Base-by-base conservation (phyloP, 345 rosid genomes). In the Camelina hispida region DNA sequence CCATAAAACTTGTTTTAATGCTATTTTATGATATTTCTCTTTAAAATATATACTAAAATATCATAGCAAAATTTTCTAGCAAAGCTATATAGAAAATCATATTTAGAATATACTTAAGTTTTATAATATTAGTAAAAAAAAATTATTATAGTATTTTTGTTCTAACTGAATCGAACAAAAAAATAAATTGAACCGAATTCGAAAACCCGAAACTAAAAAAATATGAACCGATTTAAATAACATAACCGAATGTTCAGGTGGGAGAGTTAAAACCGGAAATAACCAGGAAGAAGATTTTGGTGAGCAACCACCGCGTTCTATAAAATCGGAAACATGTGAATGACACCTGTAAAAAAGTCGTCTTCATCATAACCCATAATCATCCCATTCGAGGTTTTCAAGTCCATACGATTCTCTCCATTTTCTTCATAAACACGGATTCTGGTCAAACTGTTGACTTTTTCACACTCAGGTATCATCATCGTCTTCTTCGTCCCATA, bases 381-480 rank as follows among this genome's bases (percentile, higher is more conserved):
- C 1, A 7, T 37, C 30, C 30, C 7, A 13, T 48, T 66, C 28
- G 32, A 43, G 51, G 59, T 34, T 46, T 47, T 66, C 0, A 8
- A 46, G 48, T 66, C 58, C n/a, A 44, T 57, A 42, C 64, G 28
- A 51, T 71, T 55, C 22, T 54, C 32, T 54, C 50, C 30, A 28
- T 70, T 63, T 23, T 64, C 61, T 77, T 35, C 75, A 55, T 3
- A 32, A n/a, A 3, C 4, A 28, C 30, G 56, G 5, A 14, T 58
- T 48, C 34, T 9, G 37, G 30, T 66, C 66, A 65, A 44, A 20
- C 2, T 14, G 1, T 47, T 69, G 44, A 56, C 35, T 70, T 40
- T 40, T 11, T 72, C 46, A 34, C 64, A 60, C 68, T 50, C 20
- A 78, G 68, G 81, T 78, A 72, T 48, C 50, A 8, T 53, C 62